Evolutionary conservation across 495 filamentous ascomycete genomes (phyloP).

Genomic region (Aspergillus cavernicola): DNA sequence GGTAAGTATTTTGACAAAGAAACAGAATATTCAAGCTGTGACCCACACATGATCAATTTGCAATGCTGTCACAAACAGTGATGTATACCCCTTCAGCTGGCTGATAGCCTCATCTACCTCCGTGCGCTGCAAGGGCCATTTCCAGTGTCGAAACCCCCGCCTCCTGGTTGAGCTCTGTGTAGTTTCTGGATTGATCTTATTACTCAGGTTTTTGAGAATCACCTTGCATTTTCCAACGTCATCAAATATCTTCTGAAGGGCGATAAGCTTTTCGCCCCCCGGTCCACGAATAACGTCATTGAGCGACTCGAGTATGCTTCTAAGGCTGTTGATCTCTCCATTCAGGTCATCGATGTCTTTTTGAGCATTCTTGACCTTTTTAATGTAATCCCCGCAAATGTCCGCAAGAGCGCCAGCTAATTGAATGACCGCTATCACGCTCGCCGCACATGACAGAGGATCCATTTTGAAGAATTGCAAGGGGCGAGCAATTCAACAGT

Average conservation of each 20-base stretch:
- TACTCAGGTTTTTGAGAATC: neutral
- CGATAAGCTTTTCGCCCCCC: neutral
- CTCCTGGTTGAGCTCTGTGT: neutral
- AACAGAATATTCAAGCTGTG: neutral
- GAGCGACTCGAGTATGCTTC: slow-evolving; percentile 13
- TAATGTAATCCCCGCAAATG: slow-evolving; percentile 28
- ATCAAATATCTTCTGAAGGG: neutral
- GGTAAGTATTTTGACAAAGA: neutral
- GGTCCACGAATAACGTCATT: neutral
- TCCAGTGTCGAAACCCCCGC: neutral
- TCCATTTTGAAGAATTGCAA: slow-evolving; percentile 18
- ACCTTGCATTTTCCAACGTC: neutral
- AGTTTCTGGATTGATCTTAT: neutral
- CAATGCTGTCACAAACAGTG: neutral
- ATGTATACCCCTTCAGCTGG: neutral
- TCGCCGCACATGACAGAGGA: slow-evolving; percentile 26
- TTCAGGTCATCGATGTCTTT: slow-evolving; percentile 30
- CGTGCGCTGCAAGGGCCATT: neutral
- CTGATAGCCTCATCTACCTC: neutral
- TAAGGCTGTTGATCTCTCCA: slow-evolving; percentile 21
- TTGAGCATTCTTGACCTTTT: slow-evolving; percentile 28
- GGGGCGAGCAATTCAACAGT: neutral
- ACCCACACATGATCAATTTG: neutral
- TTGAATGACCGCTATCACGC: slow-evolving; percentile 34
- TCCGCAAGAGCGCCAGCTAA: slow-evolving; percentile 24